Base-by-base conservation (phyloP, 257 asterid genomes). In the Solanum medicagineum region DNA sequence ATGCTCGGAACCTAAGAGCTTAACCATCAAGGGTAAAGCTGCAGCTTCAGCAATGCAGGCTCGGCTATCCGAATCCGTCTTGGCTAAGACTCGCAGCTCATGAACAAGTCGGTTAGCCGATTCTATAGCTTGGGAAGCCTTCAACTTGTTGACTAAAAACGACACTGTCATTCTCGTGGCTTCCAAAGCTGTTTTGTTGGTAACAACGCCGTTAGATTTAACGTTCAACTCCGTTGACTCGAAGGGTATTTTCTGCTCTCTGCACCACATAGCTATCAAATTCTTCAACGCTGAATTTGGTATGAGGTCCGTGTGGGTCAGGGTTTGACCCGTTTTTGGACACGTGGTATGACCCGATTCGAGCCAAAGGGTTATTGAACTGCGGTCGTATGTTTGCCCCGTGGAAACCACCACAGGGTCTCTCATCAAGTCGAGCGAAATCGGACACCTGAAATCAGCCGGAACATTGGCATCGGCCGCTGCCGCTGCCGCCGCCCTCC, bases 351-450 rank as follows among this genome's bases (percentile, higher is more conserved):
- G 98, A 12, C 98, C 95, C 9, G 98, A 94, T 88, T 94, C 95
- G 85, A 94, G 91, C 98, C 98, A 95, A 14, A 89, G 51, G 54
- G 86, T 71, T 22, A 94, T 95, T 4, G 96, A 92, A 49, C 90
- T 66, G 81, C 96, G 91, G 74, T 95, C 98, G 85, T 94, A 95
- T 1, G 97, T 95, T 55, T 95, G 98, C 7, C 98, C 98, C 16
- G 98, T 95, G 89, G 96, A 89, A 66, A 92, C 93, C 87, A 95
- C 98, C 87, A 92, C 98, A 53, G 98, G 98, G 84, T 95, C 97
- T 54, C 90, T 89, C 93, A 95, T 94, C 91, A 95, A 62, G 84
- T 94, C 98, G 19, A 95, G 92, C 13, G 96, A 91, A 9, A 95
- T 92, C 1, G 98, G 97, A 84, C 98, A 95, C 87, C 98, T 90